Percentiles rank a stretch among this genome's conserved stretches.
These are phyloP conservation scores for Akanthomyces muscarius DNA, from an alignment of 2,329 filamentous ascomycete species.

Conservation along the genomic window DNA sequence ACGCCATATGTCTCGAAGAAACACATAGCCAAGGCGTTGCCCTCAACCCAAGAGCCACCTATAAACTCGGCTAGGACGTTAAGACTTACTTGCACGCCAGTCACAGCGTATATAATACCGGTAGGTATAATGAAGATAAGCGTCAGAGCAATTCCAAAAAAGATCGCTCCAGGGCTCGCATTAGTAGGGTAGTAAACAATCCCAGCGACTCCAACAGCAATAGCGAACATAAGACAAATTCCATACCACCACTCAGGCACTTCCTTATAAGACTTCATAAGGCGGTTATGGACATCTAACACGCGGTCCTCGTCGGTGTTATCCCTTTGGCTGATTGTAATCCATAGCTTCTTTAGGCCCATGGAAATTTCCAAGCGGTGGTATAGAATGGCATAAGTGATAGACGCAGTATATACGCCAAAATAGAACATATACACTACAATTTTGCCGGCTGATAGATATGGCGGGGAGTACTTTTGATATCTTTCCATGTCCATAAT, in stretches of 20 bases:
- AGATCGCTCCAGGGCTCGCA: constrained; percentile 37
- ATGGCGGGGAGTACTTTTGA: constrained; percentile 41
- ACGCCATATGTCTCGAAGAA: too few relatives aligned
- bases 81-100: constrained; percentile 40
- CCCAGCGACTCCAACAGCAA: constrained; percentile 35
- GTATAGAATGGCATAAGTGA: constrained; percentile 28
- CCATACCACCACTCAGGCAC: too few relatives aligned
- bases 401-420: too few relatives aligned
- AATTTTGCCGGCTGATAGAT: constrained; percentile 24
- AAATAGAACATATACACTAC: constrained; percentile 31
- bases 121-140: constrained; percentile 41
- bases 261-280: too few relatives aligned
- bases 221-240: constrained; percentile 29
- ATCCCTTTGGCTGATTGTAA: too few relatives aligned
- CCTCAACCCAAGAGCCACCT: too few relatives aligned
- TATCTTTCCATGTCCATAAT: constrained; percentile 36
- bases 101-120: constrained; percentile 41
- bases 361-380: constrained; percentile 29
- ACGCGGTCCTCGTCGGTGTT: too few relatives aligned
- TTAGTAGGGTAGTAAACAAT: constrained; percentile 39
- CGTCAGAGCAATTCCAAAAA: constrained; percentile 36
- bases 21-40: too few relatives aligned
- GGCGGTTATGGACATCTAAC: too few relatives aligned
- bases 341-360: too few relatives aligned
- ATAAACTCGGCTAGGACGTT: constrained; percentile 40